A percentile compares a stretch with the other conserved stretches of the same genome.
Conservation (phyloP, 257 asterid species). For the Fraxinus cuspidata region DNA sequence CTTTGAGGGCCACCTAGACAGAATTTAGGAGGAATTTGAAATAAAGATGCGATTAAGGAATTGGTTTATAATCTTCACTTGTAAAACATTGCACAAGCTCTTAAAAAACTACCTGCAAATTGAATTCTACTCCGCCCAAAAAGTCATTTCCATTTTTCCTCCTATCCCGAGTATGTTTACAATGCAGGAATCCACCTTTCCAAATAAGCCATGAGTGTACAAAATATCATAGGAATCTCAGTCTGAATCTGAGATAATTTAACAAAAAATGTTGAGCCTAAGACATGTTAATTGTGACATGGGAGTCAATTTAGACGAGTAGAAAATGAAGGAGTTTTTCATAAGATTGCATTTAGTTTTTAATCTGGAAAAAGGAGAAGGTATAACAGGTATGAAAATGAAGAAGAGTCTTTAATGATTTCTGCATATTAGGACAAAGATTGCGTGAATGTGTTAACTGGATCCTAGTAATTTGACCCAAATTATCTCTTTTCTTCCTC, state of each 20-base stretch:
- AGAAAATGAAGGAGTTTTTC: neutral
- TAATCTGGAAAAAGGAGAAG: neutral
- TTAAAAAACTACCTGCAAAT: neutral
- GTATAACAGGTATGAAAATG: no score
- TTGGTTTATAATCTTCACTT: neutral
- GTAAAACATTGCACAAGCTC: neutral
- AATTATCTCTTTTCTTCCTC: neutral
- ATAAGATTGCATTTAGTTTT: no score
- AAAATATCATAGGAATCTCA: neutral
- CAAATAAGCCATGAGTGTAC: neutral
- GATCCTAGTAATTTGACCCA: neutral
- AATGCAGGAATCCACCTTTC: neutral
- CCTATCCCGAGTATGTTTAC: neutral
- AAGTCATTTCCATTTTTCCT: neutral
- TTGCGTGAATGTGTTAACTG: neutral
- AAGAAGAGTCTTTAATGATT: no score
- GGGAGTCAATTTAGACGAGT: neutral
- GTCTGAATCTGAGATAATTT: neutral
- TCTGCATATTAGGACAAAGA: neutral
- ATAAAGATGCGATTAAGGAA: constrained; percentile 6
- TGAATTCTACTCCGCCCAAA: neutral
- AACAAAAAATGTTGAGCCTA: neutral
- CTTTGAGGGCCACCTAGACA: neutral
- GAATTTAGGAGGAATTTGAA: constrained; percentile 6
- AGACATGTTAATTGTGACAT: neutral